Evolutionary conservation across 2,329 filamentous ascomycete species (phyloP).

Genomic region (Fusarium dlaminii): DNA sequence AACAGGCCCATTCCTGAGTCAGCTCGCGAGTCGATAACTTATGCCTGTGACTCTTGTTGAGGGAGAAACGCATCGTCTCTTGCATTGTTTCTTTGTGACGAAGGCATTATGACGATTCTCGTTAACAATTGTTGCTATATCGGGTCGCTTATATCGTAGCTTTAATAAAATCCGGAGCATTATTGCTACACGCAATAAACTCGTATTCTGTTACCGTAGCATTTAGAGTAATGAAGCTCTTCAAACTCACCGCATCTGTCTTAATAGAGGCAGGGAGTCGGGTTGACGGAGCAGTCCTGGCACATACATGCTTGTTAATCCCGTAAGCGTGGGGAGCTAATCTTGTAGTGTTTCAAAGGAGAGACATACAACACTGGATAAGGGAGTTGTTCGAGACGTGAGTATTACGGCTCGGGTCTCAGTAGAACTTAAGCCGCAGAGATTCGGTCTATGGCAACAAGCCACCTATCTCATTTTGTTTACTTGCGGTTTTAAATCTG

Average conservation of each 20-base stretch:
- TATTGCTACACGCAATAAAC: conserved; percentile 6
- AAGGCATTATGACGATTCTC: neutral
- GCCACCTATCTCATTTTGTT: neutral
- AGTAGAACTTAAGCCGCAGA: conserved; percentile 7
- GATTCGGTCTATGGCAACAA: neutral
- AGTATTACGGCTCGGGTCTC: conserved; percentile 20
- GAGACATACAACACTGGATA: conserved; percentile 8
- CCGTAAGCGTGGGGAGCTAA: conserved; percentile 14
- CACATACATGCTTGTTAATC: conserved; percentile 19
- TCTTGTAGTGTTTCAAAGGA: conserved; percentile 12
- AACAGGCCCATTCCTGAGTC: conserved; percentile 7
- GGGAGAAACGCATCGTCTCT: neutral
- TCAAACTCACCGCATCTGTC: conserved; percentile 6
- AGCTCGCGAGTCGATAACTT: neutral
- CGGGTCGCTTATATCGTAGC: neutral
- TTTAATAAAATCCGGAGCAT: neutral
- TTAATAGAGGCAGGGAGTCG: conserved; percentile 11
- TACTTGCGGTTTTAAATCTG: neutral
- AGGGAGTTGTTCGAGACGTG: neutral
- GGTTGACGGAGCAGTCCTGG: conserved; percentile 17
- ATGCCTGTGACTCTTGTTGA: neutral
- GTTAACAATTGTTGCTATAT: neutral
- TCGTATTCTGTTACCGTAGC: conserved; percentile 10
- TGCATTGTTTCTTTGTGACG: conserved; percentile 8
- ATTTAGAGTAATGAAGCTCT: neutral